Evolutionary conservation across 164 flowering plant genomes (phyloP), one percentile per base, ranked within the genome.

Genomic region (Magnolia changhungtana): DNA sequence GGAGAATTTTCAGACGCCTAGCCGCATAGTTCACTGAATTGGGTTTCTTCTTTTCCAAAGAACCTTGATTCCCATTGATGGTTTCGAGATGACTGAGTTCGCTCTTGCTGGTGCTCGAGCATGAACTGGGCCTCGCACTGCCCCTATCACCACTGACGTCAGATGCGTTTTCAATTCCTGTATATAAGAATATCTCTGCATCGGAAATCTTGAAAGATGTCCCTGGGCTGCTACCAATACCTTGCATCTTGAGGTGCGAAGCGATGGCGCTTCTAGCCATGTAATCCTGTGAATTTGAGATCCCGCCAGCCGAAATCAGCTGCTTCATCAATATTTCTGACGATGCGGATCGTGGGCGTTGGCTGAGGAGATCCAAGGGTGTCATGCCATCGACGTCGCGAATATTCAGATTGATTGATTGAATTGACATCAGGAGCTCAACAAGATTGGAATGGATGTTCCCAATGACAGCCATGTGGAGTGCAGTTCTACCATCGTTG

Each of bases 141-240:
- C 76, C 82, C 6, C 70, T 81, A 58, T 85, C 87, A 21, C 75
- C 80, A 69, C 73, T 64, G 13, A 72, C 67, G 49, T 82, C 84
- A 9, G 84, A 88, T 50, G 79, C 84, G 73, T 83, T 85, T 18
- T 86, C 96, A 50, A 81, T 82, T 8, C 89, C 89, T 0, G 91
- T 82, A 78, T 85, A 88, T 76, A 89, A 76, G 79, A 90, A 81
- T 31, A 95, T 88, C 80, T 95, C 98, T 4, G 91, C 85, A 82
- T 95, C 99, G n/a, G 96, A 86, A 24, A 95, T 82, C 76, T 90
- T 79, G 73, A 95, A 95, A 37, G 89, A 93, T 80, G 95, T 90
- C 61, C 99, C 98, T 2, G 99, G 99, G 75, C 98, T 93, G 66
- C 81, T 81, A 69, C 88, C 87, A 74, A 88, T 82, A 5, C 90